phyloP scores from a whole-genome alignment of 2,329 filamentous ascomycete species.

The Fusarium kyushuense region DNA sequence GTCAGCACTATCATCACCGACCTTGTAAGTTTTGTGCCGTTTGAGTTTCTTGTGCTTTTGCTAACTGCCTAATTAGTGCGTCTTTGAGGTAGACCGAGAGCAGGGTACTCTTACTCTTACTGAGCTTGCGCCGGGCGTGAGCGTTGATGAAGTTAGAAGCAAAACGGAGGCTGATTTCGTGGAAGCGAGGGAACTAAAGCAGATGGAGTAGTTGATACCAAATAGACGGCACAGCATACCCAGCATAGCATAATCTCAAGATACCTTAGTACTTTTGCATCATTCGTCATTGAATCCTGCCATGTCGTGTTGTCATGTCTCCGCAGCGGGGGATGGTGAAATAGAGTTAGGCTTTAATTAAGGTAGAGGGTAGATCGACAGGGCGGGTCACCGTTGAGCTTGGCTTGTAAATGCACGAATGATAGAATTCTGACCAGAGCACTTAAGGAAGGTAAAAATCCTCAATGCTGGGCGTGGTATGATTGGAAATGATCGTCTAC shows the following conservation, averaged over 20 bases:
- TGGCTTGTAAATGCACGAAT: conserved; percentile 13
- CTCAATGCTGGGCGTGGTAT: conserved; percentile 6
- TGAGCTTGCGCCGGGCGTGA: conserved; percentile 76
- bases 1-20: conserved; percentile 81
- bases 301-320: not conserved
- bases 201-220: conserved; percentile 53
- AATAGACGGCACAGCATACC: conserved; percentile 7
- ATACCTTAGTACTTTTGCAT: conserved; percentile 19
- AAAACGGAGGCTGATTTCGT: conserved; percentile 78
- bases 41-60: not conserved
- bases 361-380: conserved; percentile 34
- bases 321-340: conserved; percentile 52
- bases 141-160: conserved; percentile 73
- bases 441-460: conserved; percentile 31
- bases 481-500: conserved; percentile 23
- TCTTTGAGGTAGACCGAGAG: conserved; percentile 75
- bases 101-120: conserved; percentile 74
- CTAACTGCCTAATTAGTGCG: conserved; percentile 61
- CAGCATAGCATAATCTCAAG: not conserved
- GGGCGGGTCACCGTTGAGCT: conserved; percentile 6
- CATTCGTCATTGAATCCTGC: conserved; percentile 28
- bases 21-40: conserved; percentile 63
- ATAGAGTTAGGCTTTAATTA: conserved; percentile 31
- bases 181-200: conserved; percentile 69
- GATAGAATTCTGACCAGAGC: conserved; percentile 10